phyloP scores from a whole-genome alignment of 1,284 basidiomycete genomes.

The Puccinia hordei region DNA sequence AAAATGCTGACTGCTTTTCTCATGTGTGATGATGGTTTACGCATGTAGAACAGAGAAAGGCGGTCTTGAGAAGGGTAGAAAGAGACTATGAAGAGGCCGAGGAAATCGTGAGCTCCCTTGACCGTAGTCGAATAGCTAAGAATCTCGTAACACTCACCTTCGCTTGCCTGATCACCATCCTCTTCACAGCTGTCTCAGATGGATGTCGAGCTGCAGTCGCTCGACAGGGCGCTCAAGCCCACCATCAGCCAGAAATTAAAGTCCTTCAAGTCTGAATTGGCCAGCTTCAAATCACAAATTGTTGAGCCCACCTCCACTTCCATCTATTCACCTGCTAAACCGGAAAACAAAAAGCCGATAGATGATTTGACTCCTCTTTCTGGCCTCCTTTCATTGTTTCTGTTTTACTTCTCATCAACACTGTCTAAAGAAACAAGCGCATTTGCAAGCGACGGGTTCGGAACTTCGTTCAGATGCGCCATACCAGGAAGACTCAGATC shows the following conservation, averaged over 20 bases:
- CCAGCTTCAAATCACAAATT: conserved; percentile 74
- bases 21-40: neutral
- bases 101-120: conserved; percentile 73
- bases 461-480: neutral
- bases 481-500: conserved; percentile 1
- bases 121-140: neutral
- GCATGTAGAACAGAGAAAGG: conserved; percentile 74
- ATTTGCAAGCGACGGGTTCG: conserved; percentile 60
- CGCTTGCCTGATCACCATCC: neutral
- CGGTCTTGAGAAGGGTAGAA: conserved; percentile 78
- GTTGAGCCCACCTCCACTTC: conserved; percentile 56
- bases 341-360: too few species aligned
- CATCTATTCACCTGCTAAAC: neutral
- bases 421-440: conserved; percentile 68
- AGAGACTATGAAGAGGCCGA: conserved; percentile 98
- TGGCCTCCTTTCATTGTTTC: too few species aligned
- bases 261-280: conserved; percentile 71
- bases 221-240: conserved; percentile 78
- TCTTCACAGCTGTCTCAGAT: conserved; percentile 83
- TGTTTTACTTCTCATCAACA: neutral
- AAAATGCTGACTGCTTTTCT: neutral
- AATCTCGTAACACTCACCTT: too few species aligned
- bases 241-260: conserved; percentile 74
- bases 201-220: conserved; percentile 97
- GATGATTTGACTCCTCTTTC: too few species aligned